Evolutionary conservation across 805 yeast genomes (phyloP).

Genomic region (Yamadazyma philogaea): DNA sequence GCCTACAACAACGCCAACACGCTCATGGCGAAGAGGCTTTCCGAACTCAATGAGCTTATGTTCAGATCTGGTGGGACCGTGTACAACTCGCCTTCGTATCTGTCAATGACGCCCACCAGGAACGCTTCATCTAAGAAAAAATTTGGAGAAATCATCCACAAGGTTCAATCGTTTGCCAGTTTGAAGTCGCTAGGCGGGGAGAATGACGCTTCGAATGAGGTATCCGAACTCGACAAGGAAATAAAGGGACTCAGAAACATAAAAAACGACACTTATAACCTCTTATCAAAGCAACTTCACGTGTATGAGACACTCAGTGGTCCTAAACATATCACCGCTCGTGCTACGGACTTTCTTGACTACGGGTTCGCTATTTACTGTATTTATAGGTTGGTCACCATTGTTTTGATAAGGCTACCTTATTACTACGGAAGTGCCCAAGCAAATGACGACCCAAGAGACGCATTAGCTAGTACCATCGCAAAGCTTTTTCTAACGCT

Average conservation of each 20-base stretch:
- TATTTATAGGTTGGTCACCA: constrained; percentile 44
- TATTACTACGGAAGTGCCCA: constrained; percentile 15
- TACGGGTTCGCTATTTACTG: constrained; percentile 45
- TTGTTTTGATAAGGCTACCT: constrained; percentile 42
- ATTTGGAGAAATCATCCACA: constrained; percentile 32
- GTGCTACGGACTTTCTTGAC: constrained; percentile 18
- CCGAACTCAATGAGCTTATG: constrained; percentile 25
- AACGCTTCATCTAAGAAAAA: constrained; percentile 14
- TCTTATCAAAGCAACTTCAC: constrained; percentile 1
- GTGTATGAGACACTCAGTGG: background rate
- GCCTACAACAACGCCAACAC: constrained; percentile 41
- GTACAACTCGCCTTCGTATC: constrained; percentile 18
- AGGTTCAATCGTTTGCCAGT: constrained; percentile 41
- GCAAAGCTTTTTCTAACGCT: constrained; percentile 33
- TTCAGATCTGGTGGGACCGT: constrained; percentile 24
- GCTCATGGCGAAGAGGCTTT: constrained; percentile 31
- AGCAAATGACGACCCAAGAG: constrained; percentile 22
- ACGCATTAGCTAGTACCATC: constrained; percentile 49
- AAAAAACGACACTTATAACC: constrained; percentile 5
- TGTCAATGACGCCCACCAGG: constrained; percentile 4
- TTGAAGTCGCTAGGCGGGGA: constrained; percentile 18
- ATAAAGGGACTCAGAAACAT: constrained; percentile 27
- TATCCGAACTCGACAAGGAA: constrained; percentile 37
- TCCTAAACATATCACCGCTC: constrained; percentile 6
- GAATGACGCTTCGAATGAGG: constrained; percentile 18